Base-by-base conservation (phyloP, 805 yeast genomes). In the Blastobotrys muscicola region DNA sequence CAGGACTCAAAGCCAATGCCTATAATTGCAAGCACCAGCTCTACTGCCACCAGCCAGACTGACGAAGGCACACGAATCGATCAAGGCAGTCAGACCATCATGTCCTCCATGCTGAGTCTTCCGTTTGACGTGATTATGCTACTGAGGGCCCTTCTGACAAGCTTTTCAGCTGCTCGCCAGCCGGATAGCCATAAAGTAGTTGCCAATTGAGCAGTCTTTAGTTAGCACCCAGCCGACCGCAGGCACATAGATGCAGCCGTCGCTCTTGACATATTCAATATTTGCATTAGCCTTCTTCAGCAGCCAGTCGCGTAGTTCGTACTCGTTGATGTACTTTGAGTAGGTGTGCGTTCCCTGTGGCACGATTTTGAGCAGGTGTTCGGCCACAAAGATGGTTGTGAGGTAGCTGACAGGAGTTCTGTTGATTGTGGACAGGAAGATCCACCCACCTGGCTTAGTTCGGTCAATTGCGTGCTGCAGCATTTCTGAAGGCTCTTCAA, bases 341-440 rank as follows among this genome's bases (percentile, higher is more conserved):
- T 81, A 76, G 2, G 87, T 80, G 61, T 92, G 99, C 1, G 98
- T 92, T 1, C 97, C 98, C 10, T 69, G 65, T 1, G 99, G 99
- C 2, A 92, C 98, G 36, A 92, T 78, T 29, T 70, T 61, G 44
- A 92, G 62, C 3, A 92, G 61, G 45, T 84, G 72, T 59, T 92
- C 98, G 3, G 86, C 99, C 72, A 85, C 74, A 47, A 85, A 76
- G 26, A 92, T 92, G 0, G 98, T 92, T 11, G 97, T 86, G 56
- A 90, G 76, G 84, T 94, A 90, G 23, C 95, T 78, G 12, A 86
- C 64, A 30, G 77, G 69, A 49, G 92, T 95, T 50, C 97, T 74
- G 64, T 92, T 92, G 45, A 92, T 92, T 0, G 99, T 92, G 33
- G 96, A 86, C 42, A 89, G 57, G 56, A 92, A 86, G 30, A 90